These are phyloP conservation scores for Brettanomyces sp. DNA, from an alignment of 805 yeast species.

Conservation along the genomic window DNA sequence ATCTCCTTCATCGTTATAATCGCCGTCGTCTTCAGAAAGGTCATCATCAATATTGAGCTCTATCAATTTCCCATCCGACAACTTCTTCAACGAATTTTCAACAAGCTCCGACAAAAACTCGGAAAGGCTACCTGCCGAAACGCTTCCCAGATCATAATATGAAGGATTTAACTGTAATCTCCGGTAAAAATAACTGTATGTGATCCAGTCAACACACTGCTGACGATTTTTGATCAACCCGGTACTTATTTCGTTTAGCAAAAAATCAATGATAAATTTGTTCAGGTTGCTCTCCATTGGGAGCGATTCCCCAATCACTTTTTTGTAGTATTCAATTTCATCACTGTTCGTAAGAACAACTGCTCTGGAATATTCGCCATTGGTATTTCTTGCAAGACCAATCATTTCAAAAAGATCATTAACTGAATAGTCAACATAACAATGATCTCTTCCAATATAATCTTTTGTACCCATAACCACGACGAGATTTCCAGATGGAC, in stretches of 20 bases:
- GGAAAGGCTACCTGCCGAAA: slow-evolving; percentile 59
- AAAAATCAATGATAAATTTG: slow-evolving; percentile 50
- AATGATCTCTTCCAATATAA: slow-evolving; percentile 65
- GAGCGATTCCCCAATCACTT: slow-evolving; percentile 62
- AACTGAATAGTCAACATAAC: slow-evolving; percentile 60
- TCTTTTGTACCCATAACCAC: slow-evolving; percentile 62
- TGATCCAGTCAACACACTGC: slow-evolving; percentile 85
- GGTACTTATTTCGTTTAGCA: slow-evolving; percentile 66
- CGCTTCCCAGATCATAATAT: slow-evolving; percentile 70
- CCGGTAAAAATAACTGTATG: slow-evolving; percentile 75
- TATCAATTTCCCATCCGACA: slow-evolving; percentile 51
- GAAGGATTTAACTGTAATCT: slow-evolving; percentile 78
- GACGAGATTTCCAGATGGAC: slow-evolving; percentile 47
- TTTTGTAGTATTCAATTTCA: slow-evolving; percentile 54
- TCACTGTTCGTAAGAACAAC: slow-evolving; percentile 48
- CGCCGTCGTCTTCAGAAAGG: slow-evolving; percentile 17
- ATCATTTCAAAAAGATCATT: slow-evolving; percentile 60
- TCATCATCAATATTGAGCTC: slow-evolving; percentile 36
- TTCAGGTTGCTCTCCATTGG: slow-evolving; percentile 78
- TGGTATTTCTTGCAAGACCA: slow-evolving; percentile 28
- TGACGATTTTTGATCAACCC: slow-evolving; percentile 58
- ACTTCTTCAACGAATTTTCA: slow-evolving; percentile 58
- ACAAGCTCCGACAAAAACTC: slow-evolving; percentile 78
- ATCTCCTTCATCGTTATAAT: slow-evolving; percentile 25
- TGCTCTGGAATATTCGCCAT: slow-evolving; percentile 30